These are phyloP conservation scores for Gossypium longicalyx DNA, from an alignment of 345 rosid genomes.

Conservation along the genomic window DNA sequence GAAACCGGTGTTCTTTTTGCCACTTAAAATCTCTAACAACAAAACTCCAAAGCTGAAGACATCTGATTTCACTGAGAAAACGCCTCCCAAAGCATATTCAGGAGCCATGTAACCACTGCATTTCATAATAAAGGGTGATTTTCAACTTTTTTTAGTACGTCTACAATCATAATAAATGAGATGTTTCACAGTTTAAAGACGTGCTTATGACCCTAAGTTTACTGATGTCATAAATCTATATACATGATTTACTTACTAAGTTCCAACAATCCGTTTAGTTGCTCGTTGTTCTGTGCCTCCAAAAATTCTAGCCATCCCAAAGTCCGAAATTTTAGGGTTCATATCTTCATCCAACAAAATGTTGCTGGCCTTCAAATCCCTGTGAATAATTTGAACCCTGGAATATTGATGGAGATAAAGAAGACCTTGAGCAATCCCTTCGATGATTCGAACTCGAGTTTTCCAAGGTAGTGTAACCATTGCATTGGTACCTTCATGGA, in stretches of 20 bases:
- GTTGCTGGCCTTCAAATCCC: slow-evolving; percentile 23
- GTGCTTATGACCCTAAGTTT: too few species aligned
- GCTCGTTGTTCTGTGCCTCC: neutral
- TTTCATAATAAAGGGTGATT: neutral
- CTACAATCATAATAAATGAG: neutral
- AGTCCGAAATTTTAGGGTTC: slow-evolving; percentile 17
- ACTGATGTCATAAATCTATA: too few species aligned
- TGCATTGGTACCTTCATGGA: neutral
- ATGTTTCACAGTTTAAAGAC: neutral
- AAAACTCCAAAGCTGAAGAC: slow-evolving; percentile 16
- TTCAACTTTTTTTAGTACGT: neutral
- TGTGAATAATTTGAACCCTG: slow-evolving; percentile 15
- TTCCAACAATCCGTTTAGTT: slow-evolving; percentile 14
- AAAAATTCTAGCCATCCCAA: slow-evolving; percentile 15
- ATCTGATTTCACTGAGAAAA: slow-evolving; percentile 16
- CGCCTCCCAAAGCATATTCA: slow-evolving; percentile 8
- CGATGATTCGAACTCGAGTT: slow-evolving; percentile 10
- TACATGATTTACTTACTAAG: slow-evolving; percentile 5
- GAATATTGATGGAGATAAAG: slow-evolving; percentile 16
- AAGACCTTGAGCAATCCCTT: slow-evolving; percentile 20
- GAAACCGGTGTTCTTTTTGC: slow-evolving; percentile 11
- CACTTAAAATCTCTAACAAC: slow-evolving; percentile 18
- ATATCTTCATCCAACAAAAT: slow-evolving; percentile 11
- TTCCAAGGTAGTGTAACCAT: neutral
- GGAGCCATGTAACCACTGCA: slow-evolving; percentile 20